Conservation (phyloP, 140 eudicot genomes). For the Senecio squalidus region DNA sequence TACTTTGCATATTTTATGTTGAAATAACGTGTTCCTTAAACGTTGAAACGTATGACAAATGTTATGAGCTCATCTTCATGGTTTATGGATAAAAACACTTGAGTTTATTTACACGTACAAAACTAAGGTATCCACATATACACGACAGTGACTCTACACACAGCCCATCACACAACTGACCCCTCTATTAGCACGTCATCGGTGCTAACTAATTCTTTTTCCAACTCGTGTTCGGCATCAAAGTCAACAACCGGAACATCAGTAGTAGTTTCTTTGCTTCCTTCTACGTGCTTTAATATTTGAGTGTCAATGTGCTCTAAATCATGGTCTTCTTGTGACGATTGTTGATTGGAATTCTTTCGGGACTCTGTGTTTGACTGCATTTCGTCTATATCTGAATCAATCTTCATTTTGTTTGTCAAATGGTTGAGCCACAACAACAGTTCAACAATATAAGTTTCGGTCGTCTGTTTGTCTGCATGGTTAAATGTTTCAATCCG, state of each 20-base stretch:
- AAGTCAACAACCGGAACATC: conserved; percentile 18
- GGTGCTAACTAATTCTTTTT: not conserved
- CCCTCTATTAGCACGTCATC: conserved; percentile 9
- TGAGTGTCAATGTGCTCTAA: conserved; percentile 8
- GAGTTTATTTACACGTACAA: conserved; percentile 8
- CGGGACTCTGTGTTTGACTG: conserved; percentile 34
- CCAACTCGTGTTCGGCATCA: conserved; percentile 12
- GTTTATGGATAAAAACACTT: conserved; percentile 5
- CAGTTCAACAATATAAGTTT: conserved; percentile 62
- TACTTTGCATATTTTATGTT: too few species aligned
- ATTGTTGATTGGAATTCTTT: conserved; percentile 15
- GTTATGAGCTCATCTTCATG: not conserved
- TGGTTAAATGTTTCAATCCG: conserved; percentile 79
- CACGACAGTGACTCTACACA: not conserved
- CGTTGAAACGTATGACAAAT: not conserved
- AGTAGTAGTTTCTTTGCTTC: not conserved
- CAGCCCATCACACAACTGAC: conserved; percentile 5
- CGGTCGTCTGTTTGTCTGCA: conserved; percentile 67
- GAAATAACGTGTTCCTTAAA: too few species aligned
- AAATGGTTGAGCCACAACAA: conserved; percentile 76
- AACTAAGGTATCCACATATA: conserved; percentile 4
- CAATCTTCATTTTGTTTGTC: conserved; percentile 36
- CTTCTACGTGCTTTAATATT: not conserved
- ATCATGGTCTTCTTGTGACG: conserved; percentile 12
- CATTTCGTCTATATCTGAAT: conserved; percentile 5